A percentile compares a stretch with the other conserved stretches of the same genome.
phyloP scores from a whole-genome alignment of 2,329 filamentous ascomycete species.

The Diaporthe australafricana region DNA sequence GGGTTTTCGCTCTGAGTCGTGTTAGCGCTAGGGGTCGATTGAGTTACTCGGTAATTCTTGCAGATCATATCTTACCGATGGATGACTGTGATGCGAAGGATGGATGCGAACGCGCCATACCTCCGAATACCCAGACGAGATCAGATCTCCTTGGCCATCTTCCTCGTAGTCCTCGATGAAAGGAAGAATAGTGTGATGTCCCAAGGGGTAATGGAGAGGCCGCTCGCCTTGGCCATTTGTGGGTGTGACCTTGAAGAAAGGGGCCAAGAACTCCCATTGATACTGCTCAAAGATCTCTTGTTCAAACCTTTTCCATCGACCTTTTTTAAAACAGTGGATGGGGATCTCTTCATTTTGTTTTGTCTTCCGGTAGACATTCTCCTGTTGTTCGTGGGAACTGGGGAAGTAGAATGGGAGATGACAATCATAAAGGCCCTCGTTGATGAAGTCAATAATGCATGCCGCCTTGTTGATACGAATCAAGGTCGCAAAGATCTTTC shows the following conservation, averaged over 20 bases:
- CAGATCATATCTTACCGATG: background rate
- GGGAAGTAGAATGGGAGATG: constrained; percentile 24
- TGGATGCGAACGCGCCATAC: constrained; percentile 29
- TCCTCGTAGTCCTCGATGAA: constrained; percentile 10
- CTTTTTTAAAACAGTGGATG: background rate
- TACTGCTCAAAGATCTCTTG: constrained; percentile 14
- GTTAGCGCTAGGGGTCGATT: background rate
- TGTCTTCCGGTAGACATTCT: background rate
- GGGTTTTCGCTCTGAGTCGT: constrained; percentile 2
- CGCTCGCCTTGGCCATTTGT: background rate
- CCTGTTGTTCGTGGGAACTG: background rate
- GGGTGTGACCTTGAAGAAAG: background rate
- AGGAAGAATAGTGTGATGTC: constrained; percentile 1
- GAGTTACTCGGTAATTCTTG: background rate
- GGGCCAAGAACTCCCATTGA: constrained; percentile 26
- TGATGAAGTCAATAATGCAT: background rate
- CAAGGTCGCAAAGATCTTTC: constrained; percentile 21
- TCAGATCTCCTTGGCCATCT: background rate
- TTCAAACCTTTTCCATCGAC: background rate
- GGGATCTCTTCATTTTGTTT: background rate
- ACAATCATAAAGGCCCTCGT: constrained; percentile 7
- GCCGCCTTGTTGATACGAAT: background rate
- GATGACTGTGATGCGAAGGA: constrained; percentile 12
- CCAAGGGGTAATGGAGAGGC: constrained; percentile 8
- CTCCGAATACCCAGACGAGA: constrained; percentile 22